Evolutionary conservation across 2,329 filamentous ascomycete species (phyloP).

Genomic region (Cladosporium sp.): DNA sequence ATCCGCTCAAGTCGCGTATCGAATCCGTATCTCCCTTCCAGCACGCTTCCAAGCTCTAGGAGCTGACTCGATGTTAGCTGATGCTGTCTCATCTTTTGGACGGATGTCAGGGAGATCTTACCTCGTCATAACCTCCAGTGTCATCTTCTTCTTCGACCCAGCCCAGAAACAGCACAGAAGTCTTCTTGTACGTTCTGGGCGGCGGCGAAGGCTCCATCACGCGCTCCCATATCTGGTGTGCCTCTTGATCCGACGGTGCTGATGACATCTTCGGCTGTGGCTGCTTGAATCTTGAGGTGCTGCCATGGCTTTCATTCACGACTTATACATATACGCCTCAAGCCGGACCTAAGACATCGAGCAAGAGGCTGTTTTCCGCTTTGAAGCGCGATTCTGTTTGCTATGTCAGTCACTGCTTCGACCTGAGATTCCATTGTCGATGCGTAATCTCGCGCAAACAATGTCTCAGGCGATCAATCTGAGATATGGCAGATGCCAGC

Average conservation of each 20-base stretch:
- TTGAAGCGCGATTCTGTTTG: background rate
- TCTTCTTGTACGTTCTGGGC: background rate
- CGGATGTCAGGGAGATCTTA: background rate
- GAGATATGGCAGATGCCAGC: background rate
- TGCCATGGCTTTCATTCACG: background rate
- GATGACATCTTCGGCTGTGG: background rate
- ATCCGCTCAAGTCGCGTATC: background rate
- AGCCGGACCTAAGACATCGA: background rate
- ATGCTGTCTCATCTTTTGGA: background rate
- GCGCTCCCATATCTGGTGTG: background rate
- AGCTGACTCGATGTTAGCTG: background rate
- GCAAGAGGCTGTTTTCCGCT: background rate
- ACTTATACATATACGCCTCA: background rate
- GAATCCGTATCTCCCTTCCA: background rate
- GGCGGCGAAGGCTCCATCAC: background rate
- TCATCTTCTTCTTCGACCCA: constrained; percentile 2
- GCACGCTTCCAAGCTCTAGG: background rate
- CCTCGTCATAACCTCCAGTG: background rate
- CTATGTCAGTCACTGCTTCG: background rate
- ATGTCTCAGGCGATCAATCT: background rate
- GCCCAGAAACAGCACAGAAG: constrained; percentile 5
- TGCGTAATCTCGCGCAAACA: background rate
- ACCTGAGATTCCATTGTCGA: background rate
- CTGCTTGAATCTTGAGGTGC: background rate
- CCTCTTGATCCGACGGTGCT: background rate